Percentiles rank a stretch among this genome's conserved stretches.
Conservation (phyloP, 768 basidiomycete species). For the Strobilomyces echinocephalus region DNA sequence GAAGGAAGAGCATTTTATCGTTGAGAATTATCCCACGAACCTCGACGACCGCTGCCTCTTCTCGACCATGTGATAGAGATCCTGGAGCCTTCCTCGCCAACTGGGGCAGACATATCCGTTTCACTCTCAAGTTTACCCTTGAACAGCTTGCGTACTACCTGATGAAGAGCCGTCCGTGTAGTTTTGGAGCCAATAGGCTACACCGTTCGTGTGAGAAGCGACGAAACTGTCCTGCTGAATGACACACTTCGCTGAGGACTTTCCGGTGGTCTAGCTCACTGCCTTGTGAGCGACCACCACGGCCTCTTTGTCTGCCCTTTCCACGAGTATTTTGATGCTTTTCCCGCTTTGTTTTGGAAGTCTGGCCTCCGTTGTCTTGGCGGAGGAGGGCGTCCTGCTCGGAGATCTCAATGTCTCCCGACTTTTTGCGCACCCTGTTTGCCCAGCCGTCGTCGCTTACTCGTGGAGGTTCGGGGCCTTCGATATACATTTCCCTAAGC, state of each 20-base stretch:
- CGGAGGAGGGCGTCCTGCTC: conserved; percentile 5
- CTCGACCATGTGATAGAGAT: conserved; percentile 78
- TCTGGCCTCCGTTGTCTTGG: conserved; percentile 18
- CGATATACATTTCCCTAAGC: conserved; percentile 70
- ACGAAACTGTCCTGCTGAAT: conserved; percentile 13
- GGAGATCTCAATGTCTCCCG: conserved; percentile 21
- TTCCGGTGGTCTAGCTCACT: conserved; percentile 59
- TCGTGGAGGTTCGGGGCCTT: conserved; percentile 76
- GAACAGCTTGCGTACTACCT: conserved; percentile 75
- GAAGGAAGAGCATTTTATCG: neutral
- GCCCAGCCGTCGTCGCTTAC: conserved; percentile 75
- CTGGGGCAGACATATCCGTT: conserved; percentile 50
- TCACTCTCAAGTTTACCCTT: conserved; percentile 80
- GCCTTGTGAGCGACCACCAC: conserved; percentile 38
- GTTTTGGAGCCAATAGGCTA: conserved; percentile 84
- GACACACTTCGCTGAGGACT: conserved; percentile 76
- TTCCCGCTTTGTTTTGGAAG: conserved; percentile 30
- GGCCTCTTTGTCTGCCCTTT: conserved; percentile 42
- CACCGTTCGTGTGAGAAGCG: conserved; percentile 9
- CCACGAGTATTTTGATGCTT: conserved; percentile 40
- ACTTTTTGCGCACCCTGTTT: conserved; percentile 37
- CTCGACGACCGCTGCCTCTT: conserved; percentile 43
- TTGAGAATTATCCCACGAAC: conserved; percentile 31
- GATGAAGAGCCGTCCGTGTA: conserved; percentile 77
- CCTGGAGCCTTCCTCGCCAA: conserved; percentile 63